Evolutionary conservation across 2,329 filamentous ascomycete species (phyloP).

Genomic region (Didymella exigua): DNA sequence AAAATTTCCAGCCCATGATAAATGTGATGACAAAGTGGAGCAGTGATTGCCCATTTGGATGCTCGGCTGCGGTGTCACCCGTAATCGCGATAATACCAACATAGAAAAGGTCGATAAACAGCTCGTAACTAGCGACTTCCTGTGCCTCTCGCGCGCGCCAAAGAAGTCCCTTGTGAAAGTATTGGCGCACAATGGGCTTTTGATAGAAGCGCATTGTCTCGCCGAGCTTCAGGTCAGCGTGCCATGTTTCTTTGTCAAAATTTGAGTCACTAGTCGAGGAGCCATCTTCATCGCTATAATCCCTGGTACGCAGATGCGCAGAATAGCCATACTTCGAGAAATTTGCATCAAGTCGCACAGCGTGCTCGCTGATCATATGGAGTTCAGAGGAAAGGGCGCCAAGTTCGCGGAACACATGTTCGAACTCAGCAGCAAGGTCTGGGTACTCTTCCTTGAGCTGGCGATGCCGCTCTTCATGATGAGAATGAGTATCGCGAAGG

Average conservation of each 20-base stretch:
- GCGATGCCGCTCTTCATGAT: constrained; percentile 58
- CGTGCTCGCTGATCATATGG: constrained; percentile 60
- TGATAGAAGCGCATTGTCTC: constrained; percentile 62
- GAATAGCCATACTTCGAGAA: constrained; percentile 69
- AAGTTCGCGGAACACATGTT: constrained; percentile 60
- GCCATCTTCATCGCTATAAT: constrained; percentile 16
- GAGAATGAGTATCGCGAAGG: constrained; percentile 58
- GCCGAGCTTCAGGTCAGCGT: constrained; percentile 46
- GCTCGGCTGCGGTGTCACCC: constrained; percentile 64
- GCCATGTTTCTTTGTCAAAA: constrained; percentile 48
- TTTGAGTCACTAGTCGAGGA: constrained; percentile 20
- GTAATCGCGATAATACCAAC: constrained; percentile 69
- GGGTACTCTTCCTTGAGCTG: constrained; percentile 58
- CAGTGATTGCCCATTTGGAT: constrained; percentile 61
- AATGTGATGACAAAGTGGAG: constrained; percentile 67
- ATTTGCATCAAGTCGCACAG: constrained; percentile 63
- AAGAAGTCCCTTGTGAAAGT: constrained; percentile 68
- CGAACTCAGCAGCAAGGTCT: constrained; percentile 61
- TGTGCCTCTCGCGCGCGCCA: constrained; percentile 65
- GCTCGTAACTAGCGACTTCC: constrained; percentile 68
- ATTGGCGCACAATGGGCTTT: constrained; percentile 66
- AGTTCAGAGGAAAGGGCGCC: constrained; percentile 60
- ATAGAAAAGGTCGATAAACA: constrained; percentile 69
- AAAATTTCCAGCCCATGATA: constrained; percentile 68
- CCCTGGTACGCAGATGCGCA: constrained; percentile 58